Conservation (phyloP, 495 filamentous ascomycete species). For the Collariella sp. region DNA sequence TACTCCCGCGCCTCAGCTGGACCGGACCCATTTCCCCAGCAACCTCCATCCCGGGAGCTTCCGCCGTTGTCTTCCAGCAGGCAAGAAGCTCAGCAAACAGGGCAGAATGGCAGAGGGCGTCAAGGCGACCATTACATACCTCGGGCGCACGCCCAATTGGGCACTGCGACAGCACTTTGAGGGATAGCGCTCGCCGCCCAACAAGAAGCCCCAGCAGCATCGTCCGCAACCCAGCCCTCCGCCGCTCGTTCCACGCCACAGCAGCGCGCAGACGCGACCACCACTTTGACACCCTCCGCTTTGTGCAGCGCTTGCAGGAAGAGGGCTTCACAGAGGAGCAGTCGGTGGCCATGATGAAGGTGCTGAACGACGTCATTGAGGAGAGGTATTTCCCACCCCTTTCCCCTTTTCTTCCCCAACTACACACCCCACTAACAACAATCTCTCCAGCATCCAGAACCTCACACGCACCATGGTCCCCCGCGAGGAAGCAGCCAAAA, state of each 20-base stretch:
- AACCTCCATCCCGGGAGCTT: conserved; percentile 4
- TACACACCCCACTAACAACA: background rate
- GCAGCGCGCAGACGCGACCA: conserved; percentile 59
- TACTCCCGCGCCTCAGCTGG: conserved; percentile 50
- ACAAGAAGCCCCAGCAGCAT: conserved; percentile 3
- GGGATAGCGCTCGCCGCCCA: background rate
- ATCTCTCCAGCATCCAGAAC: conserved; percentile 69
- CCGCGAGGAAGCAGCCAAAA: conserved; percentile 79
- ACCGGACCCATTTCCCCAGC: conserved; percentile 18
- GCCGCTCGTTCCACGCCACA: conserved; percentile 63
- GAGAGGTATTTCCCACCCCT: conserved; percentile 54
- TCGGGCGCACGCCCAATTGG: background rate
- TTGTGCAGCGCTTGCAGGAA: conserved; percentile 78
- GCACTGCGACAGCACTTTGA: background rate
- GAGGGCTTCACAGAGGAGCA: conserved; percentile 97
- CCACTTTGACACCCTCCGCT: conserved; percentile 97
- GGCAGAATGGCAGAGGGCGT: conserved; percentile 1
- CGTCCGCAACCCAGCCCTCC: conserved; percentile 21
- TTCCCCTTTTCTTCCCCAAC: background rate
- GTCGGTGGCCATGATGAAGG: conserved; percentile 92
- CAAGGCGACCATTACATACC: conserved; percentile 10
- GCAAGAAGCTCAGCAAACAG: background rate
- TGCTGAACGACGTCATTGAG: conserved; percentile 93
- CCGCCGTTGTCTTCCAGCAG: conserved; percentile 12
- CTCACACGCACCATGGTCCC: conserved; percentile 96